These are phyloP conservation scores for Williopsis jadinii DNA, from an alignment of 1,139 yeast genomes.

Conservation along the genomic window DNA sequence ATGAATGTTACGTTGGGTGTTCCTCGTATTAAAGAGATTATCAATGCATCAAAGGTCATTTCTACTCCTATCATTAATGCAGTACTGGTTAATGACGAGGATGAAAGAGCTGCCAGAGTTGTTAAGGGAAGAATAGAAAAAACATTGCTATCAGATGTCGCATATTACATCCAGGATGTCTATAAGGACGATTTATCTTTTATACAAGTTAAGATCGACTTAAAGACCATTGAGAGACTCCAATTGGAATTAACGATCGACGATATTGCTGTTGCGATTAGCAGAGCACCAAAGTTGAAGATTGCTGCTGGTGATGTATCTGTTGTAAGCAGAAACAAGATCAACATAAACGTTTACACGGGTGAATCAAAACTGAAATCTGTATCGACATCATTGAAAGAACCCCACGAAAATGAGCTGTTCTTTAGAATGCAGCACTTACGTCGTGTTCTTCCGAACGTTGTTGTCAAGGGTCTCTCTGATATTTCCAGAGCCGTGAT, in stretches of 20 bases:
- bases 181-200: conserved; percentile 76
- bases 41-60: conserved; percentile 91
- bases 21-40: conserved; percentile 97
- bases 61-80: conserved; percentile 97
- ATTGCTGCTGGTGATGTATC: conserved; percentile 68
- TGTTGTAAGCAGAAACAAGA: conserved; percentile 56
- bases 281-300: conserved; percentile 83
- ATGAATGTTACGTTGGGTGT: conserved; percentile 99
- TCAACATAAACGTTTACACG: conserved; percentile 66
- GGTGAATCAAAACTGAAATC: conserved; percentile 39
- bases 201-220: conserved; percentile 75
- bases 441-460: conserved; percentile 75
- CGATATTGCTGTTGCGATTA: conserved; percentile 79
- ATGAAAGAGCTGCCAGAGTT: conserved; percentile 97
- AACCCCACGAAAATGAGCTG: conserved; percentile 50
- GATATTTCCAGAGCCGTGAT: conserved; percentile 94
- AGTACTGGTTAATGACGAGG: conserved; percentile 84
- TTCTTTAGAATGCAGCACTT: conserved; percentile 87
- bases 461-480: conserved; percentile 89
- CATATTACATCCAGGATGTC: conserved; percentile 88
- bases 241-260: conserved; percentile 85
- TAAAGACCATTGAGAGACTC: conserved; percentile 77
- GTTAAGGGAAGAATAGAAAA: conserved; percentile 97
- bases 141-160: conserved; percentile 80
- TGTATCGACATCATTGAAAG: conserved; percentile 33